phyloP scores from a whole-genome alignment of 1,284 basidiomycete genomes.

The Fomitopsis schrenkii region DNA sequence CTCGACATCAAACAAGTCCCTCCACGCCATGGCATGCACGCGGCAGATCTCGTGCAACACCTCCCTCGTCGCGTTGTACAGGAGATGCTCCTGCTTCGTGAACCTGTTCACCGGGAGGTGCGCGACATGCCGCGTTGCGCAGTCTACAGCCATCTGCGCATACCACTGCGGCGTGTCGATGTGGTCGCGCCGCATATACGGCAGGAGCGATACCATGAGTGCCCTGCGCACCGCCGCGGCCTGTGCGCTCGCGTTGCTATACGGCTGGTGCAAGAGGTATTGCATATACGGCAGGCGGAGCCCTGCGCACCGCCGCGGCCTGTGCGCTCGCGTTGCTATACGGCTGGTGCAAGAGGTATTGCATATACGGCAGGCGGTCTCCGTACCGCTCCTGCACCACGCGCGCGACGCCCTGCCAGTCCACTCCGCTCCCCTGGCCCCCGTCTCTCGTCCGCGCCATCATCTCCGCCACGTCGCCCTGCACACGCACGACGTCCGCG shows the following conservation, averaged over 20 bases:
- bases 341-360: background rate
- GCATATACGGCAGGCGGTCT: background rate
- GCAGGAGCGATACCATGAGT: background rate
- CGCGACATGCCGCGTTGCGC: background rate
- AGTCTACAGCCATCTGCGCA: background rate
- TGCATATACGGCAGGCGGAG: background rate
- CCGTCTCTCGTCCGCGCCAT: background rate
- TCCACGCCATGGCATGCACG: background rate
- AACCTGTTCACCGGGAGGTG: background rate
- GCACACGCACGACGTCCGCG: background rate
- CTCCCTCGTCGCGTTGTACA: background rate
- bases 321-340: background rate
- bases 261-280: background rate
- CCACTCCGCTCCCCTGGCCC: background rate
- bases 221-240: background rate
- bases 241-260: background rate
- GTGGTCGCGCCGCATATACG: background rate
- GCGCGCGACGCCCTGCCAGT: background rate
- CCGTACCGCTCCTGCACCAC: background rate
- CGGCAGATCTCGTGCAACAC: background rate
- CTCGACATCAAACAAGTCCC: background rate
- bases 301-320: background rate
- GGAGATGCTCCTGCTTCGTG: background rate
- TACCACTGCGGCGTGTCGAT: background rate
- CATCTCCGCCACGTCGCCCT: background rate